Percentiles rank a stretch among this genome's conserved stretches.
These are phyloP conservation scores for Atkinsonella texensis DNA, from an alignment of 2,329 filamentous ascomycete genomes.

Conservation along the genomic window DNA sequence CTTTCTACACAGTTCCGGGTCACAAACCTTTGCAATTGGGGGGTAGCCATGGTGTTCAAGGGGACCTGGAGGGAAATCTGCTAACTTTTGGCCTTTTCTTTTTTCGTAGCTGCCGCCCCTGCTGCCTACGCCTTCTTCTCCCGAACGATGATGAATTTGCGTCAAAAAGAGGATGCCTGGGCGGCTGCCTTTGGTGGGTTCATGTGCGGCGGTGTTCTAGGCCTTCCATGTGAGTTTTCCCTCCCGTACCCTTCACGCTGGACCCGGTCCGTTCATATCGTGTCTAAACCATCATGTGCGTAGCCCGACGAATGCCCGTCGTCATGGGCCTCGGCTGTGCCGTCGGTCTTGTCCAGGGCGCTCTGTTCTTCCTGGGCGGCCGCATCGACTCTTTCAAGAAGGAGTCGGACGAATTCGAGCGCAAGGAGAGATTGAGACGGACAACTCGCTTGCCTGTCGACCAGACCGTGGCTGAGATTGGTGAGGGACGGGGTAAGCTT, in stretches of 20 bases:
- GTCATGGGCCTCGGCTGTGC: constrained; percentile 54
- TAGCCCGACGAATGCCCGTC: constrained; percentile 47
- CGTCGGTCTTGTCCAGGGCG: constrained; percentile 45
- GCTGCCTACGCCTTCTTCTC: constrained; percentile 68
- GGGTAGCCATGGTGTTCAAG: too few species aligned
- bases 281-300: background rate
- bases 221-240: constrained; percentile 54
- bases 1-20: background rate
- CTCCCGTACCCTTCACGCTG: too few species aligned
- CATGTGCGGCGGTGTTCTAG: constrained; percentile 59
- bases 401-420: constrained; percentile 58
- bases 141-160: constrained; percentile 69
- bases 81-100: background rate
- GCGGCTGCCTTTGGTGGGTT: constrained; percentile 69
- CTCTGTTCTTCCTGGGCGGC: constrained; percentile 58
- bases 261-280: background rate
- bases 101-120: constrained; percentile 42
- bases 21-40: background rate
- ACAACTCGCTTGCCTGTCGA: constrained; percentile 62
- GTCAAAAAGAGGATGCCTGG: constrained; percentile 69
- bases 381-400: constrained; percentile 39
- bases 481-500: constrained; percentile 70
- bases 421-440: constrained; percentile 62
- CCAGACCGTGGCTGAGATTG: constrained; percentile 70
- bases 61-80: too few species aligned